Conservation (phyloP, 139 green algal species). For the Bryopsis sp. region DNA sequence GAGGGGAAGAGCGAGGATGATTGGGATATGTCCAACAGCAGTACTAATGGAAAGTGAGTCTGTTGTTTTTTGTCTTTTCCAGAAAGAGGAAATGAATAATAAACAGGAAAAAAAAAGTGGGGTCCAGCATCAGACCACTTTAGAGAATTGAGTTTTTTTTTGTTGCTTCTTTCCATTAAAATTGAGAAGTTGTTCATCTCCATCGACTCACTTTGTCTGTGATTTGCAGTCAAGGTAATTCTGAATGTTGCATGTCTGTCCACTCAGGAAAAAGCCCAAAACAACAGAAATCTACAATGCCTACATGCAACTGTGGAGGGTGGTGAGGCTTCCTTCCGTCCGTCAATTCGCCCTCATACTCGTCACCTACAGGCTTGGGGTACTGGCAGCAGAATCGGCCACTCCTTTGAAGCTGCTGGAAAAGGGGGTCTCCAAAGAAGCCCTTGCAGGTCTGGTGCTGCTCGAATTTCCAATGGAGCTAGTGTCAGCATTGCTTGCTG, state of each 20-base stretch:
- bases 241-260: too few species aligned
- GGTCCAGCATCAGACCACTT: too few species aligned
- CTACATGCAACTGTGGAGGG: constrained; percentile 36
- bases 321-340: constrained; percentile 59
- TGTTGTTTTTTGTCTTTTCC: too few species aligned
- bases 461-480: constrained; percentile 80
- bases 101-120: too few species aligned
- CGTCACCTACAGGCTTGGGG: constrained; percentile 56
- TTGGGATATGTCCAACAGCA: too few species aligned
- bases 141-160: too few species aligned
- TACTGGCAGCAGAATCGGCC: constrained; percentile 60
- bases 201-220: background rate
- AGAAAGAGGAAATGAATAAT: too few species aligned
- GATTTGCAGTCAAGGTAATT: too few species aligned
- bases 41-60: too few species aligned
- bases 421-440: constrained; percentile 77
- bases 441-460: constrained; percentile 68
- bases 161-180: constrained; percentile 1
- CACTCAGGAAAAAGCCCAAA: too few species aligned
- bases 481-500: constrained; percentile 68
- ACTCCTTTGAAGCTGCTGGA: constrained; percentile 80
- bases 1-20: too few species aligned
- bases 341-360: constrained; percentile 58
- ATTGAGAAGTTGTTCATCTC: background rate
- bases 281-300: constrained; percentile 23